A percentile compares a stretch with the other conserved stretches of the same genome.
Evolutionary conservation across 805 yeast genomes (phyloP).

Genomic region (Lachancea thermotolerans): DNA sequence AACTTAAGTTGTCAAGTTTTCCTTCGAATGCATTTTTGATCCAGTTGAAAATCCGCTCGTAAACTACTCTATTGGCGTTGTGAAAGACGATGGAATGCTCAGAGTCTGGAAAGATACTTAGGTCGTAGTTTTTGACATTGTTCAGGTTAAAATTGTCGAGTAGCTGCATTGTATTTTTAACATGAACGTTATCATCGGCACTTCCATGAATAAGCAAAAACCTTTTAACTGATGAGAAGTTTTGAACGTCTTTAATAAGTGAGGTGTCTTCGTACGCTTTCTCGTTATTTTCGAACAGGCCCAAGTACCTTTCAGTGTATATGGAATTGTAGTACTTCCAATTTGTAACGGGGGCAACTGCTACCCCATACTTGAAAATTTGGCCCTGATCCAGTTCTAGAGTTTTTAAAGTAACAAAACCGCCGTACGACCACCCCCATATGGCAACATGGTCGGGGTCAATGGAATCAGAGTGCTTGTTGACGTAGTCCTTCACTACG

Average conservation of each 20-base stretch:
- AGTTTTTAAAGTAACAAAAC: constrained; percentile 67
- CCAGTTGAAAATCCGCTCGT: constrained; percentile 68
- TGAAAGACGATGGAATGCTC: constrained; percentile 78
- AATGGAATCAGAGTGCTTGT: constrained; percentile 36
- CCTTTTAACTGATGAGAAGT: constrained; percentile 44
- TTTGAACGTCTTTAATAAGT: constrained; percentile 34
- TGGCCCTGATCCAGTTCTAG: constrained; percentile 58
- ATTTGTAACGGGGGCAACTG: constrained; percentile 81
- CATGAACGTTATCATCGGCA: constrained; percentile 79
- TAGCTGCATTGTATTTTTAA: constrained; percentile 59
- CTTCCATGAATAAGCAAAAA: constrained; percentile 76
- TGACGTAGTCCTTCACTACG: constrained; percentile 45
- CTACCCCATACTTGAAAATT: constrained; percentile 65
- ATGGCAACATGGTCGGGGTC: constrained; percentile 53
- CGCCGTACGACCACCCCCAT: constrained; percentile 92
- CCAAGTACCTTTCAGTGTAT: constrained; percentile 75
- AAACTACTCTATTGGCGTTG: constrained; percentile 70
- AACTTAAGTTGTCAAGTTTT: constrained; percentile 16
- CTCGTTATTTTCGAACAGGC: constrained; percentile 35
- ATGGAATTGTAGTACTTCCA: constrained; percentile 73
- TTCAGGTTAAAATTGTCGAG: constrained; percentile 50
- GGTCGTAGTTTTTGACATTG: constrained; percentile 67
- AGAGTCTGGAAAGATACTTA: constrained; percentile 88
- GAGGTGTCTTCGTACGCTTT: constrained; percentile 44
- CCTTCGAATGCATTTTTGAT: constrained; percentile 49